Base-by-base conservation (phyloP, 495 filamentous ascomycete genomes). In the Xylaria curta region DNA sequence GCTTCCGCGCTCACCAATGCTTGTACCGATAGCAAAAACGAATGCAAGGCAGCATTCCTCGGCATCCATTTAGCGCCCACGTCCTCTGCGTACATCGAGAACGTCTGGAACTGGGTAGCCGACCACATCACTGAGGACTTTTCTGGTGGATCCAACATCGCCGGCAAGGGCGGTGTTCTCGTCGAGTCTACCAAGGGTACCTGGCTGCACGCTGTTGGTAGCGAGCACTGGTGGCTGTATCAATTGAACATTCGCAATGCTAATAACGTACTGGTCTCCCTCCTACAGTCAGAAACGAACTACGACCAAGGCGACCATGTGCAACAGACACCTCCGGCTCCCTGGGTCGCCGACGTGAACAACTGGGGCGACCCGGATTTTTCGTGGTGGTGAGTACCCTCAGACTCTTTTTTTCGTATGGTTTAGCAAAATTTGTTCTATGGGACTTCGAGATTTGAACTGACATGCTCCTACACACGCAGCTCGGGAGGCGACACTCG, bases 251-350 rank as follows among this genome's bases (percentile, higher is more conserved):
- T 95, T 65, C 80, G 87, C 47, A 89, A 88, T 68, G 92, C 94
- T 0, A 81, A 89, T 64, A 92, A 95, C 75, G 86, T 97, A 47
- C 90, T 93, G 77, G 91, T 96, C 82, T 89, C 86, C 12, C 77
- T 94, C 73, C 93, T 97, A 62, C 95, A 98, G 78, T 89, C 91
- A 33, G 95, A 98, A 79, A 97, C 95, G 0, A 93, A 94, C 62
- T 97, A 97, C 83, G 93, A 91, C 84, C 93, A 96, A 82, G 86
- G 88, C 58, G 95, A 97, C 80, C 91, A 94, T 33, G 87, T 87
- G 10, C 59, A 71, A 19, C 77, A 79, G 42, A 79, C 69, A 3
- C 75, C 86, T 84, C 47, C 84, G 85, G 63, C 83, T 72, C 68
- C 90, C 84, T 85, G 85, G 83, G 73, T 70, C 3, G 73, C 82